Evolutionary conservation across 2,329 filamentous ascomycete genomes (phyloP), one percentile per base, ranked within the genome.

Genomic region (Exophiala viscosa): DNA sequence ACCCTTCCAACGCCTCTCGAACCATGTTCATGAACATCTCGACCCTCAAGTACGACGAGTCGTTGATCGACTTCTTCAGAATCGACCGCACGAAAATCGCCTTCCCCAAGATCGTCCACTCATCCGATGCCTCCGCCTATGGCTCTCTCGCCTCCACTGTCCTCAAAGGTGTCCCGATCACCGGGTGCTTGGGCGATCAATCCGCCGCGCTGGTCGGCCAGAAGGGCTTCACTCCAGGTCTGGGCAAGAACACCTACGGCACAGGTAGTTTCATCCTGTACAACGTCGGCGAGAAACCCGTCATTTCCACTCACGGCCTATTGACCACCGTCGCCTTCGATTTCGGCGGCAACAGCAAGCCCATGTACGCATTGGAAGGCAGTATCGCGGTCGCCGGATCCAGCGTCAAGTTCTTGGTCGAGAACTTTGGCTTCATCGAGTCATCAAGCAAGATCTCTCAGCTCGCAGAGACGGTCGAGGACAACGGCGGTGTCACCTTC

Each of bases 21-120:
- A 96, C 90, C 55, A 95, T 95, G 90, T 93, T 96, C 70, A 91
- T 95, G 86, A 90, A 95, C 71, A 77, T 96, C 48, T 79, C 84
- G 62, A 91, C 85, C 9, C 77, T 90, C 54, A 70, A 90, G 63
- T 96, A 95, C 70, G 88, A 92, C 67, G 83, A 90, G 51, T 77
- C 78, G 36, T 78, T 95, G 20, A 74, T 95, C 20, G 73, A 82
- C 18, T 95, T 95, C 73, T 95, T 95, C 70, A 82, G 81, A 41
- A 80, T 96, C 57, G 85, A 91, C 67, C 72, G 74, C 50, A 77
- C 75, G 49, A 92, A 91, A 69, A 74, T 95, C 38, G 76, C 80
- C 45, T 76, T 96, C 10, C 90, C 90, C n/a, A 83, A 85, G 65
- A 95, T 96, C 61, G 85, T 91, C 4, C 85, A 86, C 1, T 95